Conservation (phyloP, 805 yeast genomes). For the Teunomyces tritomae region DNA sequence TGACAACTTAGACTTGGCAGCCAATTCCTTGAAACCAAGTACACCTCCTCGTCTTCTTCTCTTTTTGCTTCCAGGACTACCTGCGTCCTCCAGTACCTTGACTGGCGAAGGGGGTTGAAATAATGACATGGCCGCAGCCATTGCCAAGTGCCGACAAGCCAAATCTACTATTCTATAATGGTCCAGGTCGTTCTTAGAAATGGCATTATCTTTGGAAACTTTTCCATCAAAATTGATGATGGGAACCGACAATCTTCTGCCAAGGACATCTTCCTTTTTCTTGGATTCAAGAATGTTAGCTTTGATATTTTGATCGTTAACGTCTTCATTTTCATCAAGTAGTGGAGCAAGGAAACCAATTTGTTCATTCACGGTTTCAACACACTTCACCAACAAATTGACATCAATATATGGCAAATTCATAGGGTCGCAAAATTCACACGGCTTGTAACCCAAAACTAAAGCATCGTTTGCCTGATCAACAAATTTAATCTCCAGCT, state of each 20-base stretch:
- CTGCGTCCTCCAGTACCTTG: slow-evolving; percentile 16
- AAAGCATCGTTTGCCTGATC: slow-evolving; percentile 42
- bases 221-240: slow-evolving; percentile 23
- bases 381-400: slow-evolving; percentile 46
- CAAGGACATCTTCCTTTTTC: slow-evolving; percentile 19
- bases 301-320: slow-evolving; percentile 34
- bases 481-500: slow-evolving; percentile 46
- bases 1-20: slow-evolving; percentile 74
- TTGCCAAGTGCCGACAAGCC: slow-evolving; percentile 81
- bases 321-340: slow-evolving; percentile 44
- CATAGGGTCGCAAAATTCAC: slow-evolving; percentile 56
- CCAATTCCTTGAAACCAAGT: slow-evolving; percentile 81
- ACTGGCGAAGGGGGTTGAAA: slow-evolving; percentile 20
- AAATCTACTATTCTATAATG: slow-evolving; percentile 68
- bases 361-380: slow-evolving; percentile 50
- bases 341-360: slow-evolving; percentile 59
- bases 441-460: slow-evolving; percentile 46
- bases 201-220: slow-evolving; percentile 23
- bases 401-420: slow-evolving; percentile 45
- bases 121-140: slow-evolving; percentile 61
- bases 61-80: slow-evolving; percentile 26
- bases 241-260: slow-evolving; percentile 30
- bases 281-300: slow-evolving; percentile 32
- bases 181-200: slow-evolving; percentile 62
- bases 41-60: slow-evolving; percentile 74